Evolutionary conservation across 768 basidiomycete species (phyloP).

Genomic region (Boletus sp.): DNA sequence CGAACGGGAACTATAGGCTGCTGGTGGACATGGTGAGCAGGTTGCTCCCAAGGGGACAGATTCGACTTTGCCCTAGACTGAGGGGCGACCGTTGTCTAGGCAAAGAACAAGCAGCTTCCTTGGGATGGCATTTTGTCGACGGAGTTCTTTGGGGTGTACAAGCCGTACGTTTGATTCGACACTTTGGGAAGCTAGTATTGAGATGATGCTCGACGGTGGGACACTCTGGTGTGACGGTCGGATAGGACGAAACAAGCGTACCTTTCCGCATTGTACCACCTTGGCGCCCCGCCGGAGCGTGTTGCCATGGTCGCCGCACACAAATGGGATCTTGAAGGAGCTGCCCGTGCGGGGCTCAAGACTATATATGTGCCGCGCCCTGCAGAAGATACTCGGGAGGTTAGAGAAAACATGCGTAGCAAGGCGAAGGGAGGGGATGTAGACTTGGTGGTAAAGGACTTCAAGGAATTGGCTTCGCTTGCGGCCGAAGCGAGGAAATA

Average conservation of each 20-base stretch:
- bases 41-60: neutral
- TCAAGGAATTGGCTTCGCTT: slow-evolving; percentile 46
- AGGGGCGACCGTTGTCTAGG: slow-evolving; percentile 33
- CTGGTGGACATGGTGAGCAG: slow-evolving; percentile 56
- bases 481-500: slow-evolving; percentile 14
- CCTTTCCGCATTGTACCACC: slow-evolving; percentile 45
- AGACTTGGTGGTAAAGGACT: slow-evolving; percentile 53
- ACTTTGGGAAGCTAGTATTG: neutral
- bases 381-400: slow-evolving; percentile 40
- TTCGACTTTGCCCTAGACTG: neutral
- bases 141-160: slow-evolving; percentile 60
- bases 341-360: slow-evolving; percentile 50
- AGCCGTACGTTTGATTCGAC: slow-evolving; percentile 48
- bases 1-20: slow-evolving; percentile 63
- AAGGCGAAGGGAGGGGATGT: slow-evolving; percentile 58
- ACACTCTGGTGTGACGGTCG: neutral
- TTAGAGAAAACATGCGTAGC: slow-evolving; percentile 33
- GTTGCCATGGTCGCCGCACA: slow-evolving; percentile 70
- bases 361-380: slow-evolving; percentile 58
- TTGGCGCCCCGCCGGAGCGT: slow-evolving; percentile 42
- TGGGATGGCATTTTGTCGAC: slow-evolving; percentile 65
- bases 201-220: neutral
- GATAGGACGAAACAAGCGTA: slow-evolving; percentile 48
- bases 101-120: slow-evolving; percentile 58
- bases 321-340: slow-evolving; percentile 53